These are phyloP conservation scores for Spergularia bocconei DNA, from an alignment of 148 eudicot species.

Conservation along the genomic window DNA sequence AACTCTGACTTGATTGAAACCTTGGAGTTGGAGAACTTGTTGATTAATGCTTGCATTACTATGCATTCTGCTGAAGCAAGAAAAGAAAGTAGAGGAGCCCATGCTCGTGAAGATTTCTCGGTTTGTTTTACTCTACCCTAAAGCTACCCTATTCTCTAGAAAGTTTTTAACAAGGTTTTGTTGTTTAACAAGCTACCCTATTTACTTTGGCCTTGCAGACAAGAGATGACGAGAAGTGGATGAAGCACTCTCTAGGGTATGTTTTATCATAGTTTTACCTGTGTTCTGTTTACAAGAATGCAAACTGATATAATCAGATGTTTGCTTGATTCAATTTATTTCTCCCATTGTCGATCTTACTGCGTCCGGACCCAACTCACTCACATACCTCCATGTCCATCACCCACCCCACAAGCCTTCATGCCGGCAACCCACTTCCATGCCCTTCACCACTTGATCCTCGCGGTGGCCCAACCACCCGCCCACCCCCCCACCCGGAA, in stretches of 20 bases:
- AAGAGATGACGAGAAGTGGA: slow-evolving; percentile 91
- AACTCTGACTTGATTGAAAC: slow-evolving; percentile 96
- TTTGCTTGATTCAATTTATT: neutral
- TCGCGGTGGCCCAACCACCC: too few relatives aligned
- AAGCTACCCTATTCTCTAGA: neutral
- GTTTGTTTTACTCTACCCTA: slow-evolving; percentile 40
- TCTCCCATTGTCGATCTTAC: neutral
- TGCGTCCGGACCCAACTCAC: too few relatives aligned
- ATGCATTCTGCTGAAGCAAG: slow-evolving; percentile 99
- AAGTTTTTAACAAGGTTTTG: neutral
- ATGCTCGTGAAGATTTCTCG: slow-evolving; percentile 89
- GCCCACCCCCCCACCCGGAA: too few relatives aligned
- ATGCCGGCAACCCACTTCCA: too few relatives aligned
- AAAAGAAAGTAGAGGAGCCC: slow-evolving; percentile 97
- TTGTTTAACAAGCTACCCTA: slow-evolving; percentile 19
- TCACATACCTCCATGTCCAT: too few relatives aligned
- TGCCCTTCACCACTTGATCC: too few relatives aligned
- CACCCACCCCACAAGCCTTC: too few relatives aligned
- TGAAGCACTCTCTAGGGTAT: slow-evolving; percentile 94
- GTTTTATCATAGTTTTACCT: slow-evolving; percentile 7
- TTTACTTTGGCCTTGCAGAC: slow-evolving; percentile 47
- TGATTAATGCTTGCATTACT: slow-evolving; percentile 92
- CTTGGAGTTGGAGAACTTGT: slow-evolving; percentile 86
- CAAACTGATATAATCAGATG: neutral
- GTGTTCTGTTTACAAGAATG: neutral